A percentile compares a stretch with the other conserved stretches of the same genome.
phyloP scores from a whole-genome alignment of 495 filamentous ascomycete genomes.

The Evernia prunastri region DNA sequence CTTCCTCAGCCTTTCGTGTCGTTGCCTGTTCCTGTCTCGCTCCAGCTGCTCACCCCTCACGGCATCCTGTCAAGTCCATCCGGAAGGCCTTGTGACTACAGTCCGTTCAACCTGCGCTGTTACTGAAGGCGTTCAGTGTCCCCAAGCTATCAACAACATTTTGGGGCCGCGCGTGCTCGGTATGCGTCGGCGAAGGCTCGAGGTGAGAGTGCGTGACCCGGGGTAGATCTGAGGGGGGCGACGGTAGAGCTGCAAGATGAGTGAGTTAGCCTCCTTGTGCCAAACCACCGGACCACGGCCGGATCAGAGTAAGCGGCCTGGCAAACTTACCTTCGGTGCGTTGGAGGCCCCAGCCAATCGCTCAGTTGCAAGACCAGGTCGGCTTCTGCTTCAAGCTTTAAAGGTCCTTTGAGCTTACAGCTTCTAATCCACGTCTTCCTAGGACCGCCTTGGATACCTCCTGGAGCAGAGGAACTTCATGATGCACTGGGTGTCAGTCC shows the following conservation, averaged over 20 bases:
- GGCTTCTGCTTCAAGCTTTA: not conserved
- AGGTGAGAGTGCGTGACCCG: not conserved
- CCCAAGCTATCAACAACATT: not conserved
- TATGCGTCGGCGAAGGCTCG: not conserved
- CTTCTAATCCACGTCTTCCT: not conserved
- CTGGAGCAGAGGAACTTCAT: not conserved
- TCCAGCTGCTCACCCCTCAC: not conserved
- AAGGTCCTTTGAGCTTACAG: not conserved
- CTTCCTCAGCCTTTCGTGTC: not conserved
- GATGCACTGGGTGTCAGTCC: not conserved
- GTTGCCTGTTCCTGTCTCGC: not conserved
- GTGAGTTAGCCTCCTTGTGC: not conserved
- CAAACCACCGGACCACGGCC: not conserved
- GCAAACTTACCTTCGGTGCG: not conserved
- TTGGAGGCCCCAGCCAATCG: not conserved
- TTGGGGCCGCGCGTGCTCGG: not conserved
- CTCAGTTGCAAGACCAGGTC: not conserved
- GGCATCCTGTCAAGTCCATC: too few species aligned
- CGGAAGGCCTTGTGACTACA: not conserved
- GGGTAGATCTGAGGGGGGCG: not conserved
- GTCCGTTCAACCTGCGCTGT: not conserved
- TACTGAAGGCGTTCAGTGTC: not conserved
- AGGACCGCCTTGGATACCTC: not conserved
- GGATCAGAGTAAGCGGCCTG: not conserved
- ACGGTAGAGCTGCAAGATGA: not conserved